A percentile compares a stretch with the other conserved stretches of the same genome.
Evolutionary conservation across 2,329 filamentous ascomycete genomes (phyloP).

Genomic region (Colletotrichum agaves): DNA sequence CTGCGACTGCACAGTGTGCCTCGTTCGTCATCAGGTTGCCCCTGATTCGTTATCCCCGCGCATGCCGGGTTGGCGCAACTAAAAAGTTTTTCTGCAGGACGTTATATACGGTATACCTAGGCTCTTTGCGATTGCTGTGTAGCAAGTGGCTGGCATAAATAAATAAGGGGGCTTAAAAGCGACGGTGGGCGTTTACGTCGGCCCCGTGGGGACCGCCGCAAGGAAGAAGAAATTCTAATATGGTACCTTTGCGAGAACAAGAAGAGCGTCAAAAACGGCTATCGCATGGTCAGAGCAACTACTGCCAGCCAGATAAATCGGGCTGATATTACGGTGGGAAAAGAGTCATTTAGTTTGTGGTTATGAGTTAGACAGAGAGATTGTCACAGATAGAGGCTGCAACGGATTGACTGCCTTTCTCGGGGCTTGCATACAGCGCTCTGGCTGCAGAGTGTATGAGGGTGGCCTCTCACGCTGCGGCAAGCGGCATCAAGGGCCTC

Average conservation of each 20-base stretch:
- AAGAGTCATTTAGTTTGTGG: conserved; percentile 7
- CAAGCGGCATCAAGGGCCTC: not conserved
- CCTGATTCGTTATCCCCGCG: conserved; percentile 31
- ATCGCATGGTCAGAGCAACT: not conserved
- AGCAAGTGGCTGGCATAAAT: conserved; percentile 1
- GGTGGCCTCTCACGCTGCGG: not conserved
- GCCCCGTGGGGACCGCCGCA: conserved; percentile 5
- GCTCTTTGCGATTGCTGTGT: not conserved
- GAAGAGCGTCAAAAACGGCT: not conserved
- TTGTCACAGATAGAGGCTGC: conserved; percentile 25
- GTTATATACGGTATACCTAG: too few relatives aligned
- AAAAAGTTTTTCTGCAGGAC: conserved; percentile 20
- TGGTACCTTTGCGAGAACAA: not conserved
- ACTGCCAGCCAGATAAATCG: not conserved
- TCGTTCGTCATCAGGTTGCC: conserved; percentile 22
- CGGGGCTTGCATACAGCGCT: conserved; percentile 1
- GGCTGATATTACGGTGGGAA: not conserved
- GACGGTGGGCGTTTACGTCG: not conserved
- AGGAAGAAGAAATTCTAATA: not conserved
- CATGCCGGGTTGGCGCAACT: conserved; percentile 21
- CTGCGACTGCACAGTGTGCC: conserved; percentile 17
- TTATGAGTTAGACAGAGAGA: conserved; percentile 29
- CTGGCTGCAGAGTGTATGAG: conserved; percentile 3
- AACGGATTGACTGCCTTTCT: conserved; percentile 7
- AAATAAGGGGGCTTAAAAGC: conserved; percentile 15